Base-by-base conservation (phyloP, 1,284 basidiomycete genomes). In the Irpex sp. region DNA sequence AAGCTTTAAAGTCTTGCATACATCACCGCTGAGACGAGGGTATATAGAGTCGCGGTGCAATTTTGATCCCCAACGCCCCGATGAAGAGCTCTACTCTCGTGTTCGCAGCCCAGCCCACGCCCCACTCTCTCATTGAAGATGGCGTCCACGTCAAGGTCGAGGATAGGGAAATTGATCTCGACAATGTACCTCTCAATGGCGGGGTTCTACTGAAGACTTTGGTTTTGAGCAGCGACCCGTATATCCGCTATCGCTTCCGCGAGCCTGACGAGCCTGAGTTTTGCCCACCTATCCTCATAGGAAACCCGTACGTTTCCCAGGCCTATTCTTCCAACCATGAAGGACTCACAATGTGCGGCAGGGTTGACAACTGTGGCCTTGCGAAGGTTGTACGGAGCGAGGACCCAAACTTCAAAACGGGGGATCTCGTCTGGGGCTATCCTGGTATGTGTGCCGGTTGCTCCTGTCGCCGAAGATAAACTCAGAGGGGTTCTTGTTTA, bases 121-220 rank as follows among this genome's bases (percentile, higher is more conserved):
- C 27, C 18, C 27, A 56, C 64, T 60, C 58, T 11, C 58, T 60
- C 24, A 54, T 70, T n/a, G 67, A 62, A 20, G 67, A 67, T 6
- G 69, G 44, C 22, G 67, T 67, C 15, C 54, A 68, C 60, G 68
- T 44, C 63, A 62, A 66, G 42, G 62, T 68, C 18, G 70, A 69
- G 22, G 72, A 71, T 20, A 20, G 43, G 9, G 59, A 70, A 11
- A 81, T 86, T 70, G 83, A 86, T 74, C 74, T 82, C 27, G 83
- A 84, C 18, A 77, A 71, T 18, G 79, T 79, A 3, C 70, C 78
- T 3, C 75, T 84, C 42, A 75, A 84, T 44, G 84, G 84, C 22
- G 82, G 81, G 0, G 69, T 85, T 67, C 79, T 86, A 44, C 69
- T 83, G 67, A 83, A 84, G 77, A 75, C 78, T 2, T 70, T 83